Base-by-base conservation (phyloP, 805 yeast genomes). In the Metschnikowia sp. region DNA sequence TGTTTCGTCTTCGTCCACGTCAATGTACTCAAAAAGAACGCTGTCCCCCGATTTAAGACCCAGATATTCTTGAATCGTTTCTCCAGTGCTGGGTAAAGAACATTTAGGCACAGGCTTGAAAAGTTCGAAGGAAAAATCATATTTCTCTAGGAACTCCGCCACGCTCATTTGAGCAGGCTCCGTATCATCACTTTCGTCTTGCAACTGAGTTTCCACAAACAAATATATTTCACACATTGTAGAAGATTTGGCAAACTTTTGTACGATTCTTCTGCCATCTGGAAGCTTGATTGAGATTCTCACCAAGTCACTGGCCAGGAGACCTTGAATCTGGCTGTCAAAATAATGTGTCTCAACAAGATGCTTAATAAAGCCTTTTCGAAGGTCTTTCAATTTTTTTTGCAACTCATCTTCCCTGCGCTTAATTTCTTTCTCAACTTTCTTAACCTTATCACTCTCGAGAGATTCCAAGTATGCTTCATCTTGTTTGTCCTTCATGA, bases 261-360 rank as follows among this genome's bases (percentile, higher is more conserved):
- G 74, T 2, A 81, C 68, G 8, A 75, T 58, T 45, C 82, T 62
- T 41, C 69, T 68, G 2, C 88, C 87, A 32, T 71, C 60, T 8
- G 85, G 81, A 32, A 78, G 64, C 58, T 82, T 75, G 52, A 83
- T 66, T 42, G 84, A 82, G 18, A 83, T 71, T 41, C 65, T 57
- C 0, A 68, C 68, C 10, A 51, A 45, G 1, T 49, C 51, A 1
- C 18, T 19, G 3, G 51, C 40, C 18, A 47, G 11, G 4, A 42
- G 39, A 5, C 42, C 43, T 22, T 55, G 39, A 8, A 47, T 34
- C 5, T 41, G 40, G 9, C 40, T 37, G 13, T 53, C 52, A 22
- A 57, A 54, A 49, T 56, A 55, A 1, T 51, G 44, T 7, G 51
- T 38, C 10, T 44, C 39, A 8, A 55, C 45, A 9, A 63, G 49